Base-by-base conservation (phyloP, 345 rosid genomes). In the Syzygium oleosum region DNA sequence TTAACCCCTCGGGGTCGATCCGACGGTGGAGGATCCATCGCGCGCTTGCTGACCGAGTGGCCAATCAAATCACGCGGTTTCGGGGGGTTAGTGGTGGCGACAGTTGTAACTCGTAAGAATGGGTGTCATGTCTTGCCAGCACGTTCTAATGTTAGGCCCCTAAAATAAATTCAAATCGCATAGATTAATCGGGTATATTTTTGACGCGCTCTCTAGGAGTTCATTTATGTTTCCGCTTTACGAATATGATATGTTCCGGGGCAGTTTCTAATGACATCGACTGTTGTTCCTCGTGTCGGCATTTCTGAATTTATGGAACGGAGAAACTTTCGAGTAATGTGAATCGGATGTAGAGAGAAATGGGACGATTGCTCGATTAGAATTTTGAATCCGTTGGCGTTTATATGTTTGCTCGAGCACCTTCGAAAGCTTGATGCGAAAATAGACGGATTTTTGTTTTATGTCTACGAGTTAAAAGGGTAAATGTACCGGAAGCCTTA, bases 251-350 rank as follows among this genome's bases (percentile, higher is more conserved):
- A 10, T 56, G 23, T 56, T 38, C 41, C 41, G 41, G 41, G 41
- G 41, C 4, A 0, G 14, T 0, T 58, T 11, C 0, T 58, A 58
- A 58, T 4, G 11, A 58, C 27, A 0, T 0, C 1, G 4, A 27
- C 16, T 12, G 7, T 59, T 59, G 27, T 27, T 59, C 25, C 16
- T 2, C 25, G 5, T 2, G 17, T 59, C 0, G 34, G 15, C 34
- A 59, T 59, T 59, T 27, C 27, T 0, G 12, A 59, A 59, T 12
- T 59, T 59, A 1, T 27, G 0, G 0, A 27, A 12, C 0, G 0
- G 1, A 27, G 1, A 27, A 27, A 59, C 8, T 59, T 59, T 27
- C 0, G 0, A 0, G 68, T 27, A n/a, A n/a, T 27, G 6, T 11
- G 29, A 25, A 58, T 58, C 0, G 0, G 25, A 23, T 58, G 29